Base-by-base conservation (phyloP, 768 basidiomycete genomes). In the Leccinum sublutescens region DNA sequence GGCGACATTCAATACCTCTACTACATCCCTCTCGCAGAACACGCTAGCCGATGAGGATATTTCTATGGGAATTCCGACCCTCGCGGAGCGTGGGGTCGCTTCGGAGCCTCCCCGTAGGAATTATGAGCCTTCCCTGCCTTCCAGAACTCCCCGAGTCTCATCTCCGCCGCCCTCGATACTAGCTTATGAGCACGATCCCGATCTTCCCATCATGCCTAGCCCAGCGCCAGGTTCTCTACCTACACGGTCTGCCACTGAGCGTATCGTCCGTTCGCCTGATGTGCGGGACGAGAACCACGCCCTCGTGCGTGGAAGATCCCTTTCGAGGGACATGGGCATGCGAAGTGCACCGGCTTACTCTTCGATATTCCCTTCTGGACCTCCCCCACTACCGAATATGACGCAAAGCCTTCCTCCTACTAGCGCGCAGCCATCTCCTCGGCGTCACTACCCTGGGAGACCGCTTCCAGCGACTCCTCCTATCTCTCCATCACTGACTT, bases 321-420 rank as follows among this genome's bases (percentile, higher is more conserved):
- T 71, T 49, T 74, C 71, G n/a, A 60, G 71, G 15, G 71, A 73
- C 38, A 56, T 70, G 58, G 61, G 70, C 1, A 66, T 73, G 65
- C 71, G 72, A 40, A 73, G 71, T 50, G 72, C 73, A 5, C 72
- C 72, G 4, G 72, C 72, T 17, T 75, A 73, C 50, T 73, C 69
- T 33, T 54, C 68, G 5, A 70, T 75, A 31, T 75, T 73, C 60
- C 72, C 72, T 2, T 71, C 72, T 9, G 71, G 71, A n/a, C 71
- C 71, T 33, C 71, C 71, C n/a, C 66, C 71, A 1, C 56, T 71
- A 9, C 71, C 54, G 10, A 62, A 73, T 31, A 51, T 48, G 58
- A 64, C 64, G 5, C 71, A 68, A 50, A 72, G 55, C 23, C 63
- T 68, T 53, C 64, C 66, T 36, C 69, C 70, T 38, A 50, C 64